These are phyloP conservation scores for Vitis rotundifolia DNA, from an alignment of 164 flowering plant genomes.

Conservation along the genomic window DNA sequence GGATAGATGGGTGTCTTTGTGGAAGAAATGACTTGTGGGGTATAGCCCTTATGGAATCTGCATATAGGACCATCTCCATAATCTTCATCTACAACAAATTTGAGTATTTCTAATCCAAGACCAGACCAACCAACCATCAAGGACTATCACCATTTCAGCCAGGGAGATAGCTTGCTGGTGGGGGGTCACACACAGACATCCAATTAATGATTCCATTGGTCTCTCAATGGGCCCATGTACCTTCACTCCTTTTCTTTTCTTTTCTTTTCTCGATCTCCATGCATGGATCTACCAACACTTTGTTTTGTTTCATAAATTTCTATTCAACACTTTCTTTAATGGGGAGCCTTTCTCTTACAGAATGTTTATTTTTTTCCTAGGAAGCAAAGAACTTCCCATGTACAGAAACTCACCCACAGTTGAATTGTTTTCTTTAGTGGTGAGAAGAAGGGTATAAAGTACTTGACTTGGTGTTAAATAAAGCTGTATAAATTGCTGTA, in stretches of 20 bases:
- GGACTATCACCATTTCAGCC: not conserved
- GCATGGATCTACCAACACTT: constrained; percentile 3
- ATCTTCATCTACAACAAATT: too few species aligned
- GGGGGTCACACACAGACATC: not conserved
- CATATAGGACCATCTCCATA: too few species aligned
- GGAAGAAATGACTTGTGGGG: constrained; percentile 4
- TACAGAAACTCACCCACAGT: not conserved
- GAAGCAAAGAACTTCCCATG: not conserved
- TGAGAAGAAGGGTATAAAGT: not conserved
- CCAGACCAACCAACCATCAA: not conserved
- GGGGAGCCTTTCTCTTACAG: too few species aligned
- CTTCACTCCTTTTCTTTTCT: not conserved
- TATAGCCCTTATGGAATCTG: not conserved
- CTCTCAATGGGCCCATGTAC: not conserved
- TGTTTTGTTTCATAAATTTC: not conserved
- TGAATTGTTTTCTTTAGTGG: not conserved
- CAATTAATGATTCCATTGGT: constrained; percentile 8
- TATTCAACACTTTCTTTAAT: not conserved
- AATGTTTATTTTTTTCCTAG: too few species aligned
- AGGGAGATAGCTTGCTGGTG: not conserved
- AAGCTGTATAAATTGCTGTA: not conserved
- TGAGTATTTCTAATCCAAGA: not conserved
- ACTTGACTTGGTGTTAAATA: not conserved
- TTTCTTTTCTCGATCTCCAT: not conserved
- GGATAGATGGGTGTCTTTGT: not conserved